Base-by-base conservation (phyloP, 192 early-diverging fungal species). In the Coemansia sp. region DNA sequence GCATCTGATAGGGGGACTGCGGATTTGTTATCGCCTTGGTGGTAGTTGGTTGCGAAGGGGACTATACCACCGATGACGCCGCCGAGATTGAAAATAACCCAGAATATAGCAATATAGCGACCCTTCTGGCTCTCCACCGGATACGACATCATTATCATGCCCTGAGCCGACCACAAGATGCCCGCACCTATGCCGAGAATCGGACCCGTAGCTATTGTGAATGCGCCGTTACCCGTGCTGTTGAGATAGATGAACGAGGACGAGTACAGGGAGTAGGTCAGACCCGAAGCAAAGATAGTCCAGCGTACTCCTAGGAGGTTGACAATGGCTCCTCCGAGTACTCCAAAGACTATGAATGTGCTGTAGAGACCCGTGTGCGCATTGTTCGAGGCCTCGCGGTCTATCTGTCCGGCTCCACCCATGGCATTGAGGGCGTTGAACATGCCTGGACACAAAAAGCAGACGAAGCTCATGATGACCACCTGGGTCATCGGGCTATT, bases 81-180 rank as follows among this genome's bases (percentile, higher is more conserved):
- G 47, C 92, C 91, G 56, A 86, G 68, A 75, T 90, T 90, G 81
- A 92, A 93, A 20, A 92, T 86, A 59, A 84, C 84, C 92, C 92
- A 93, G 81, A 94, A 94, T 61, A 89, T 86, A 43, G 86, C 85
- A 55, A 94, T 89, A 76, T 79, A 91, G 62, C 85, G 86, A 23
- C 93, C 91, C 78, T 91, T 92, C 31, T 88, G 81, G 37, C 82
- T 53, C 69, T 92, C 90, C n/a, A 66, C 65, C 10, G 93, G 91
- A 75, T 93, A 93, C 38, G 91, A 85, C 85, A 92, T 85, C 84
- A 90, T 89, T 58, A 92, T 86, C 66, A 86, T 84, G 18, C 90
- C 86, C 62, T 91, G 88, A 14, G 87, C 87, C 12, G 90, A 85
- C 84, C 86, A 86, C 37, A 90, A 69, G 64, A 94, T 84, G 69